Evolutionary conservation across 2,329 filamentous ascomycete species (phyloP), one percentile per base, ranked within the genome.

Genomic region (Scorias spongiosa): DNA sequence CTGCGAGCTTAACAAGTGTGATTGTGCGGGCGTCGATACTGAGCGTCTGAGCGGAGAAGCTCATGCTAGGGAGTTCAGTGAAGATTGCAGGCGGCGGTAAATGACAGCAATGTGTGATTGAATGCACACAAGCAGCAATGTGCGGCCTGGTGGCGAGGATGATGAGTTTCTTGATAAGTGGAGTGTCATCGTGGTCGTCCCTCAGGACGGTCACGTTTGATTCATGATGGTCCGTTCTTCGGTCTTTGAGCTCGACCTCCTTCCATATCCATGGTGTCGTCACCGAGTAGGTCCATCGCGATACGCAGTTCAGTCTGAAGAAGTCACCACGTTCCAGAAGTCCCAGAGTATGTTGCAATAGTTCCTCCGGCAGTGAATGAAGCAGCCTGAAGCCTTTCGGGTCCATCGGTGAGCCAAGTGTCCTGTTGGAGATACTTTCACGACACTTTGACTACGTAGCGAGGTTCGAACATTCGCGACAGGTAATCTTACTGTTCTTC

Each of bases 31-130:
- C 46, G 46, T 69, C 66, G 17, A 54, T 53, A 4, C 65, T 67
- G 5, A 70, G 53, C 1, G 57, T 63, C 14, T 57, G 56, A 17
- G 55, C 54, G 18, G 62, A 53, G 51, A 69, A 69, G 34, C 58
- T 53, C 42, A 61, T 59, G 28, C 52, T 49, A 6, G 65, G 66
- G 2, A 70, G 55, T 43, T 67, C 66, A 18, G 53, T 50, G 52
- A 67, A 69, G 40, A 68, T 65, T 28, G 61, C 61, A 0, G 67
- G 67, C 2, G 62, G 59, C 1, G 66, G 64, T 1, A 69, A 53
- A 47, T 69, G 66, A 50, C 67, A 70, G 18, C 64, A 63, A 50
- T 70, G 66, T 10, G 61, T 66, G 6, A 70, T 49, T 5, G 54
- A 55, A 9, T 65, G 62, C 9, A 70, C 67, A 44, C 63, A 63